Evolutionary conservation across 2,329 filamentous ascomycete species (phyloP), one percentile per base, ranked within the genome.

Genomic region (Pseudopyricularia javanii): DNA sequence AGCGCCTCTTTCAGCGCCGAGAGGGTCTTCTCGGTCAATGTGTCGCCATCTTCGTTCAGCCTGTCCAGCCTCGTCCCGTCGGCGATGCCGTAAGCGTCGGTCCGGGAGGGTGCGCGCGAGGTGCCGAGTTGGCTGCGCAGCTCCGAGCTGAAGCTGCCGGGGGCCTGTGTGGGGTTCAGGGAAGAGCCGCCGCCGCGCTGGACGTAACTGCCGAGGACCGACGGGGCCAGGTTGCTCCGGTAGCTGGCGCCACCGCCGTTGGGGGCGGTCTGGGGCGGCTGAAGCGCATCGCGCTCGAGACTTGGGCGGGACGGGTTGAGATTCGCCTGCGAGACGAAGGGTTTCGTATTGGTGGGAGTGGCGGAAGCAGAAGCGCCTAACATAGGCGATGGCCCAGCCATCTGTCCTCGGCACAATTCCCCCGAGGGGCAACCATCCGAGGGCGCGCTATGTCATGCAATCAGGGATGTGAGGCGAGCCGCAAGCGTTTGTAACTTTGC

Each of bases 141-240:
- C 55, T 95, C 91, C 33, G 90, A 84, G 61, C 85, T 94, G 74
- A 96, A 96, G 72, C 89, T 95, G 45, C 91, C 91, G 1, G 85
- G 84, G 26, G 79, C 82, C 53, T 82, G 76, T 34, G 83, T 82
- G 14, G 86, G 80, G 56, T 83, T 85, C 62, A 90, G 76, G 49
- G 86, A 88, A 57, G 82, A 76, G 52, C 78, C 80, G 28, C 78
- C 80, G 28, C 28, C 28, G 52, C 86, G 80, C 17, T 83, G 79
- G 49, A 76, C 80, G 65, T 82, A 86, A 53, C 80, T 83, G 60
- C 81, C 74, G 14, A 45, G 40, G 62, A 66, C 70, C 3, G 78
- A 78, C 32, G 74, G 70, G 28, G 77, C 73, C 15, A 76, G 60
- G 57, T 73, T 47, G 50, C 30, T 76, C 56, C 79, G 74, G 50